Evolutionary conservation across 768 basidiomycete species (phyloP).

Genomic region (Phlebiopsis gigantea): DNA sequence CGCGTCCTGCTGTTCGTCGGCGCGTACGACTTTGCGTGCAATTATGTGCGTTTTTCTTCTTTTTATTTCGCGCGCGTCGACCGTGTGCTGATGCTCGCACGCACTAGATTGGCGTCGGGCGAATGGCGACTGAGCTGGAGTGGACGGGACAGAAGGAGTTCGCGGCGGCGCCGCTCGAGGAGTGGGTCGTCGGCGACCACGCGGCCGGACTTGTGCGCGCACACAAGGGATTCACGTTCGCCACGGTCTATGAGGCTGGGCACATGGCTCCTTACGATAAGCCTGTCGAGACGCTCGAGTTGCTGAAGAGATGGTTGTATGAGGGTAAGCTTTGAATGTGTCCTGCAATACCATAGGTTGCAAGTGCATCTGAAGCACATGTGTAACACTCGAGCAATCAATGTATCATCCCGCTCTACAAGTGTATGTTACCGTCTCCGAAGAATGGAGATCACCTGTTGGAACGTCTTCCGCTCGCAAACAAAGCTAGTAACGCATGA

Average conservation of each 20-base stretch:
- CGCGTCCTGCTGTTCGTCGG: slow-evolving; percentile 49
- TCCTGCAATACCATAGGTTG: not conserved
- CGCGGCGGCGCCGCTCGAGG: not conserved
- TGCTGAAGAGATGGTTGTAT: slow-evolving; percentile 46
- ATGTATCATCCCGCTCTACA: not conserved
- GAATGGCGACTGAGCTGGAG: slow-evolving; percentile 5
- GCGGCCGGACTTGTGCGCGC: slow-evolving; percentile 50
- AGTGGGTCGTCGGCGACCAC: slow-evolving; percentile 37
- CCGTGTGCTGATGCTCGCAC: not conserved
- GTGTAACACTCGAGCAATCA: not conserved
- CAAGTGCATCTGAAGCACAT: not conserved
- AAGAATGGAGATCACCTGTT: slow-evolving; percentile 9
- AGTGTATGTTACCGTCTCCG: slow-evolving; percentile 9
- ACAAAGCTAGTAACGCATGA: slow-evolving; percentile 14
- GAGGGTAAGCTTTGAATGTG: slow-evolving; percentile 13
- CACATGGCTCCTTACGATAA: slow-evolving; percentile 75
- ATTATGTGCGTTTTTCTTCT: slow-evolving; percentile 38
- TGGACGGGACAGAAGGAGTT: slow-evolving; percentile 3
- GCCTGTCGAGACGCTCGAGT: slow-evolving; percentile 45
- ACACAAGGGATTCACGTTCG: slow-evolving; percentile 54
- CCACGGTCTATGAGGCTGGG: slow-evolving; percentile 58
- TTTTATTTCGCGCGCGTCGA: not conserved
- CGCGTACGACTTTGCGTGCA: slow-evolving; percentile 49
- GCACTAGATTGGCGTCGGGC: slow-evolving; percentile 43
- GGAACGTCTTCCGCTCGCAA: slow-evolving; percentile 20